Percentiles rank a stretch among this genome's conserved stretches.
These are phyloP conservation scores for Dovyalis caffra DNA, from an alignment of 345 rosid genomes.

Conservation along the genomic window DNA sequence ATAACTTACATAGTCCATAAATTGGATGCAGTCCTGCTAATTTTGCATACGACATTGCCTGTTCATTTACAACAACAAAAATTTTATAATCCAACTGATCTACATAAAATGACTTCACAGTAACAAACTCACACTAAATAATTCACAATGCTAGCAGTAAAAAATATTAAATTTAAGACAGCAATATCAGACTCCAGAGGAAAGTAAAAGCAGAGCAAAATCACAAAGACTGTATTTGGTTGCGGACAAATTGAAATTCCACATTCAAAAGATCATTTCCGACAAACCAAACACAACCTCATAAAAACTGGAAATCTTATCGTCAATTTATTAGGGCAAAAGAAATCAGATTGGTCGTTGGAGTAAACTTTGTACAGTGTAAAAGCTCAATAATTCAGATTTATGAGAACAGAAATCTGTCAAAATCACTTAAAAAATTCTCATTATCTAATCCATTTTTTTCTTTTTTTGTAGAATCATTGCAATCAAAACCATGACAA, in stretches of 20 bases:
- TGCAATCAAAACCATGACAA: not conserved
- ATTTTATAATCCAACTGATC: conserved; percentile 6
- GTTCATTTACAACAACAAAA: conserved; percentile 40
- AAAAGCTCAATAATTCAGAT: too few relatives aligned
- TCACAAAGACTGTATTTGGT: not conserved
- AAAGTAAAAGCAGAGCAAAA: not conserved
- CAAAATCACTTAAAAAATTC: too few relatives aligned
- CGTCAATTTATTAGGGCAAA: too few relatives aligned
- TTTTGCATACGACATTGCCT: conserved; percentile 99
- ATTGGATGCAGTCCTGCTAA: conserved; percentile 94
- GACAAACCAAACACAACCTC: not conserved
- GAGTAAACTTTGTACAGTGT: too few relatives aligned
- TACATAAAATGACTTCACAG: not conserved
- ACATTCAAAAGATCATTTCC: not conserved
- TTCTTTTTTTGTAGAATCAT: too few relatives aligned
- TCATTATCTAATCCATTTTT: too few relatives aligned
- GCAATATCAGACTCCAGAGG: not conserved
- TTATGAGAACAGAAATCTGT: too few relatives aligned
- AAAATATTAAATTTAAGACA: not conserved
- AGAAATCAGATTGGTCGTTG: too few relatives aligned
- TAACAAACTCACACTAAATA: not conserved
- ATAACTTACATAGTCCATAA: conserved; percentile 86
- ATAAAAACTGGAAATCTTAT: not conserved
- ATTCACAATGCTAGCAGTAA: not conserved
- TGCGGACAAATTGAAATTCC: not conserved